Evolutionary conservation across 768 basidiomycete species (phyloP).

Genomic region (Sistotremastrum suecicum): DNA sequence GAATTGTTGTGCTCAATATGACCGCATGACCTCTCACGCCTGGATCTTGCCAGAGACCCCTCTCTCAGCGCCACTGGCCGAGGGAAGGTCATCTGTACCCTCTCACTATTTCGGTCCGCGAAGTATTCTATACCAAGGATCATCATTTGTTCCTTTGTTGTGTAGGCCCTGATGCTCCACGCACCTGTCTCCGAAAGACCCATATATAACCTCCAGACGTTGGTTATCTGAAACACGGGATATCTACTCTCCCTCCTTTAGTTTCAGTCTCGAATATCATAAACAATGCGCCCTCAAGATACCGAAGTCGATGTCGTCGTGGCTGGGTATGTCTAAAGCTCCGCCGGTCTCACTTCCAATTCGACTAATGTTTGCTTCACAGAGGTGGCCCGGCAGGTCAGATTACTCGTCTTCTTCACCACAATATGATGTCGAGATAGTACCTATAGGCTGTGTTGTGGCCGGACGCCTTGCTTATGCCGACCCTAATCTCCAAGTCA

Average conservation of each 20-base stretch:
- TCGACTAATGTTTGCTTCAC: conserved; percentile 6
- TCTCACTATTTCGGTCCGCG: too few species aligned
- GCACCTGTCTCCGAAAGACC: too few species aligned
- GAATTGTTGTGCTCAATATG: too few species aligned
- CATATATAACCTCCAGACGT: too few species aligned
- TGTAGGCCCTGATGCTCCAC: too few species aligned
- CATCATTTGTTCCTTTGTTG: too few species aligned
- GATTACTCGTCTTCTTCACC: not conserved
- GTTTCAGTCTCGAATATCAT: not conserved
- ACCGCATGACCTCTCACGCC: too few species aligned
- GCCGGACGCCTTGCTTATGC: conserved; percentile 59
- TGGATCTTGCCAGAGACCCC: too few species aligned
- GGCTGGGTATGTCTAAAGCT: conserved; percentile 26
- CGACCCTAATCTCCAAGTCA: conserved; percentile 58
- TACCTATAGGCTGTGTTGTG: conserved; percentile 38
- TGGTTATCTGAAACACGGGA: not conserved
- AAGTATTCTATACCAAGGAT: too few species aligned
- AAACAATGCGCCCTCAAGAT: conserved; percentile 40
- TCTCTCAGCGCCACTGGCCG: too few species aligned
- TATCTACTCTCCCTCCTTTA: not conserved
- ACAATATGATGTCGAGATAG: not conserved
- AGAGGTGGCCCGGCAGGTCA: conserved; percentile 51
- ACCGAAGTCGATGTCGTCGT: conserved; percentile 55
- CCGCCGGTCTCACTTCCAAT: not conserved
- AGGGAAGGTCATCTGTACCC: too few species aligned